phyloP scores from a whole-genome alignment of 257 asterid genomes.

The Paulownia fortunei region DNA sequence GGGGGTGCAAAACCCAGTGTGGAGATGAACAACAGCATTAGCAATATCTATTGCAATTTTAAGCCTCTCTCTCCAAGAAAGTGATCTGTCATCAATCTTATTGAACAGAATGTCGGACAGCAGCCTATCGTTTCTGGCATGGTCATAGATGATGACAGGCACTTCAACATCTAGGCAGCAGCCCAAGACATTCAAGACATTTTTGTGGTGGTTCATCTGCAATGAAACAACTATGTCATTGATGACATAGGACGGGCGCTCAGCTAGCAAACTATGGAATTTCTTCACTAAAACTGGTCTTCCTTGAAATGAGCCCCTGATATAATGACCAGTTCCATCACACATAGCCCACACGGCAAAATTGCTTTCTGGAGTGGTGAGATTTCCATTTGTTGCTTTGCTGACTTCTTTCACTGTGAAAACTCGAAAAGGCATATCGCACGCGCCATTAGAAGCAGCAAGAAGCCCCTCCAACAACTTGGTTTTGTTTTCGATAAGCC shows the following conservation, averaged over 20 bases:
- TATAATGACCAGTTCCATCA: background rate
- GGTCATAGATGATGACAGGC: background rate
- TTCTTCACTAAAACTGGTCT: background rate
- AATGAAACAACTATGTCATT: background rate
- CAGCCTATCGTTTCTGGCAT: background rate
- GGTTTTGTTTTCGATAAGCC: too few species aligned
- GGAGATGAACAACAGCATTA: too few species aligned
- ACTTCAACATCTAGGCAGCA: background rate
- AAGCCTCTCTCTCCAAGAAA: too few species aligned
- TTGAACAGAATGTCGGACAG: background rate
- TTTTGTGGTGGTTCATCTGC: background rate
- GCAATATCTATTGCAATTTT: too few species aligned
- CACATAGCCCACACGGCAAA: background rate
- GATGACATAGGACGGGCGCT: background rate
- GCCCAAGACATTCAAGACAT: background rate
- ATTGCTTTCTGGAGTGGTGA: too few species aligned
- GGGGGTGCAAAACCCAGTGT: too few species aligned
- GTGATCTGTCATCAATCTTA: too few species aligned
- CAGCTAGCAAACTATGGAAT: too few species aligned
- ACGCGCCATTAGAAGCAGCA: too few species aligned
- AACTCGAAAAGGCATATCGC: too few species aligned
- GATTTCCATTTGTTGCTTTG: background rate
- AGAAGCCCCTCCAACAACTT: too few species aligned
- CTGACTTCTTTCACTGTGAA: too few species aligned
- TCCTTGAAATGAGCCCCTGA: background rate